Percentiles rank a stretch among this genome's conserved stretches.
phyloP scores from a whole-genome alignment of 345 rosid species.

The Eucalyptus shirleyi region DNA sequence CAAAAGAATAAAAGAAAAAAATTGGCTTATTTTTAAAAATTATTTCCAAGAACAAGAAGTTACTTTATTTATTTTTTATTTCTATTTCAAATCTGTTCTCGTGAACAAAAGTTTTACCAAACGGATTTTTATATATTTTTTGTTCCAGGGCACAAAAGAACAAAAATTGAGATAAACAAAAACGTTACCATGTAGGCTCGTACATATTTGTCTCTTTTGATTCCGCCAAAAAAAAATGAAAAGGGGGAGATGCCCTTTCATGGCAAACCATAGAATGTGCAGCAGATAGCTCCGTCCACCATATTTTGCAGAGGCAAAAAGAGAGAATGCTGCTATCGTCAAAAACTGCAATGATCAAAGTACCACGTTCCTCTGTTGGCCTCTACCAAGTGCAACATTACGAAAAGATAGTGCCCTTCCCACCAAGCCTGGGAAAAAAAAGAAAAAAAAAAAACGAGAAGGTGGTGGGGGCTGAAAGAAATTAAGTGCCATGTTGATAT shows the following conservation, averaged over 20 bases:
- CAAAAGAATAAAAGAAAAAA: too few species aligned
- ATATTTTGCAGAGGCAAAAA: not conserved
- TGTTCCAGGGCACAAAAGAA: rapidly evolving
- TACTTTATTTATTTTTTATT: rapidly evolving
- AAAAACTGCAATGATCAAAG: not conserved
- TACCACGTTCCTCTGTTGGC: not conserved
- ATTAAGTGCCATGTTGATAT: not conserved
- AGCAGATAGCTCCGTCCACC: not conserved
- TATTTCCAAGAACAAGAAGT: rapidly evolving
- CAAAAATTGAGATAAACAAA: rapidly evolving
- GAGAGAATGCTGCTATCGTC: not conserved
- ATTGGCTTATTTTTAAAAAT: too few species aligned
- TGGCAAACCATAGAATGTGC: not conserved
- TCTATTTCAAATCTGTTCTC: rapidly evolving
- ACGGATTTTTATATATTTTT: too few species aligned
- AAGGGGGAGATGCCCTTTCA: not conserved
- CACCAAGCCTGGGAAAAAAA: not conserved
- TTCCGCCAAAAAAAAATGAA: not conserved
- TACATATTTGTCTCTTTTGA: not conserved
- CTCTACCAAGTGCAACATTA: not conserved
- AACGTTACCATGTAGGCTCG: too few species aligned
- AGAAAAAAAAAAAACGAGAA: rapidly evolving
- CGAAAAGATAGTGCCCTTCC: not conserved
- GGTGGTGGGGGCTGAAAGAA: not conserved
- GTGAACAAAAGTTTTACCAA: rapidly evolving